Base-by-base conservation (phyloP, 2,329 filamentous ascomycete genomes). In the Ophiocordyceps sinensis region DNA sequence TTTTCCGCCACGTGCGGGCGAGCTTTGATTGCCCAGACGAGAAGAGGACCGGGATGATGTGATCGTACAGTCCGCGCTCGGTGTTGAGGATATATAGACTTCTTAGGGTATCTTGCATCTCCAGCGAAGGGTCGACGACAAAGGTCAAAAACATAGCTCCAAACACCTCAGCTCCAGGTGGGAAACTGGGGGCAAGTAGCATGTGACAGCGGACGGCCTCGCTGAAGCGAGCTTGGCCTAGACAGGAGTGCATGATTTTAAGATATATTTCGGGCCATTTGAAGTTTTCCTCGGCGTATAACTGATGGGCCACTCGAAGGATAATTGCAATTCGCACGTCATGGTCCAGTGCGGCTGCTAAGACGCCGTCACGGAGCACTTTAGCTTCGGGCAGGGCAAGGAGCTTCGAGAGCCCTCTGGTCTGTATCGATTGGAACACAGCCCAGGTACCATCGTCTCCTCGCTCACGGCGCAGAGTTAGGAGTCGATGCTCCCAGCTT, bases 221-320 rank as follows among this genome's bases (percentile, higher is more conserved):
- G 1, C 56, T 53, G 39, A 61, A 62, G 36, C 64, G 54, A 26
- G 53, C 56, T 23, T 58, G 59, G 1, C 52, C 54, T 5, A 76
- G 55, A 37, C 66, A 65, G 45, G 59, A 57, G 17, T 62, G 54
- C 15, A 77, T 49, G 12, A 67, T 49, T n/a, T 58, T 66, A n/a
- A 55, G 52, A 47, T 76, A 75, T 3, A 75, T 51, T 12, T 62
- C 51, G 2, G 72, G 71, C 72, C 71, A 76, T 34, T 52, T 53
- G 12, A 62, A 62, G 28, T 52, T 47, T 39, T 65, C 56, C 3
- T 56, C 44, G 3, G 56, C 50, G 28, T 55, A 51, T 42, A 75
- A 63, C 53, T 49, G 38, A 30, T 51, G 43, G 4, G 53, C 56
- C 23, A 51, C 45, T n/a, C 43, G 37, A 39, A 58, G 49, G 32